phyloP scores from a whole-genome alignment of 169 alveolate species.

The Plasmodium vivax region DNA sequence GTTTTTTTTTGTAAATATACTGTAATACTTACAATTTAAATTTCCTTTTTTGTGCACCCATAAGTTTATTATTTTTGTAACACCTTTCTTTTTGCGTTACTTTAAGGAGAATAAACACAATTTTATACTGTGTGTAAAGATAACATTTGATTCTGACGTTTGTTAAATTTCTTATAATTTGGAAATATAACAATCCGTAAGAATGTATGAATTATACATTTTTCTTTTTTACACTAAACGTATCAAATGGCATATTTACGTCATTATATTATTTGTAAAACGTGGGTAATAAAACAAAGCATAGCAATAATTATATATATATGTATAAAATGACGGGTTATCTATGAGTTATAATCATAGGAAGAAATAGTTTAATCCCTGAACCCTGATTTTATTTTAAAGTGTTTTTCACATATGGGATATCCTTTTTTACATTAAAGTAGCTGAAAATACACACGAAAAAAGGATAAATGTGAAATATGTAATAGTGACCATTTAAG shows the following conservation, averaged over 20 bases:
- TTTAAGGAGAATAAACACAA: background rate
- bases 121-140: background rate
- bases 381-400: too few relatives aligned
- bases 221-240: background rate
- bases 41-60: background rate
- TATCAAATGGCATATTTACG: background rate
- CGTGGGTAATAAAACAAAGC: too few relatives aligned
- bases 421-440: too few relatives aligned
- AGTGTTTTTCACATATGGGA: too few relatives aligned
- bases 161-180: background rate
- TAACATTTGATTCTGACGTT: background rate
- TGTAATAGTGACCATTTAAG: too few relatives aligned
- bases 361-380: too few relatives aligned
- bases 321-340: too few relatives aligned
- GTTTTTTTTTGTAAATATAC: background rate
- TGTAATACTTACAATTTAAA: background rate
- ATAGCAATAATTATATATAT: too few relatives aligned
- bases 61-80: background rate
- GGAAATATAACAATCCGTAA: background rate
- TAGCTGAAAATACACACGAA: too few relatives aligned
- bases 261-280: background rate
- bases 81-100: background rate
- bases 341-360: too few relatives aligned
- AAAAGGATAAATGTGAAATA: too few relatives aligned
- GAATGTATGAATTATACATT: background rate